These are phyloP conservation scores for Colletotrichum sp. DNA, from an alignment of 2,329 filamentous ascomycete species.

Conservation along the genomic window DNA sequence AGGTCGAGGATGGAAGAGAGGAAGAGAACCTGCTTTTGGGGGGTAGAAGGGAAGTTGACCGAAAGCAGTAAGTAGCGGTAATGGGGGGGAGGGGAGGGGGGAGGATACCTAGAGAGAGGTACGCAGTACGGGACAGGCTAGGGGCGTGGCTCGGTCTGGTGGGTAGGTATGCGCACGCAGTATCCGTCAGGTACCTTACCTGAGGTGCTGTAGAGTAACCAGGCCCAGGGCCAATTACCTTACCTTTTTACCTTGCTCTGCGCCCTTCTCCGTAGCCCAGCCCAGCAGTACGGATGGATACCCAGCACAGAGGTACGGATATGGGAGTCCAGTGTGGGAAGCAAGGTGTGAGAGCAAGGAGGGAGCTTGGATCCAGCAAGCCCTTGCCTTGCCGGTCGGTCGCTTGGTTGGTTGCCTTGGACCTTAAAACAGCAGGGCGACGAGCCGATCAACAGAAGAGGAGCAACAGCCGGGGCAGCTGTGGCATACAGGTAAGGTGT, in stretches of 20 bases:
- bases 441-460: background rate
- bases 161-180: slow-evolving; percentile 15
- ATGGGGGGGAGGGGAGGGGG: background rate
- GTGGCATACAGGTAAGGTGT: background rate
- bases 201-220: background rate
- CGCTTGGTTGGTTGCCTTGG: background rate
- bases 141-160: slow-evolving; percentile 22
- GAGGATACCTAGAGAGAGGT: background rate
- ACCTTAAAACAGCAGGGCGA: background rate
- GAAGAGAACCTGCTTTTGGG: slow-evolving; percentile 20
- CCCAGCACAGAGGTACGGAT: background rate
- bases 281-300: slow-evolving; percentile 5
- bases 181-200: background rate
- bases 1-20: slow-evolving; percentile 24
- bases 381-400: background rate
- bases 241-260: background rate
- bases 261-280: background rate
- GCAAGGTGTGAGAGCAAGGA: slow-evolving; percentile 16
- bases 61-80: slow-evolving; percentile 23
- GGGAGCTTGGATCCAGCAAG: slow-evolving; percentile 18
- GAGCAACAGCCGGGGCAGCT: background rate
- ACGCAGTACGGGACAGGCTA: background rate
- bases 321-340: background rate
- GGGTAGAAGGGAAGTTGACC: slow-evolving; percentile 21
- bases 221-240: slow-evolving; percentile 8